phyloP scores from a whole-genome alignment of 2,329 filamentous ascomycete genomes.

The Fusarium nisikadoi region DNA sequence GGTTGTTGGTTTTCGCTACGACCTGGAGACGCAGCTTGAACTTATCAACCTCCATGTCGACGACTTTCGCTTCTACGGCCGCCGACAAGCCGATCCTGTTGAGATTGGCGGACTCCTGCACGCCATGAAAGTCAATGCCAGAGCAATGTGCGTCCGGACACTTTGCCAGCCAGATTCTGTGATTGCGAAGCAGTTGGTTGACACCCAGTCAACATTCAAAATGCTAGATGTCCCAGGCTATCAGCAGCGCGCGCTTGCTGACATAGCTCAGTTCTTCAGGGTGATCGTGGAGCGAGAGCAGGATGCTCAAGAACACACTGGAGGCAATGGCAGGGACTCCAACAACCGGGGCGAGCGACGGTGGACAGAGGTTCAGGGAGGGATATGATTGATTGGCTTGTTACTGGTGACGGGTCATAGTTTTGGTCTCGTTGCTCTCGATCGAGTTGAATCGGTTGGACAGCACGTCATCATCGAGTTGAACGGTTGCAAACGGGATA shows the following conservation, averaged over 20 bases:
- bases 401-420: neutral
- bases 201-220: slow-evolving; percentile 62
- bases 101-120: slow-evolving; percentile 61
- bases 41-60: slow-evolving; percentile 61
- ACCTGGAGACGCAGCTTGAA: slow-evolving; percentile 69
- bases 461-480: neutral
- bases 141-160: slow-evolving; percentile 63
- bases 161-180: slow-evolving; percentile 69
- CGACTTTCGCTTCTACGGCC: slow-evolving; percentile 66
- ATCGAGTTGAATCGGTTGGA: neutral
- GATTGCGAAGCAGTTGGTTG: slow-evolving; percentile 67
- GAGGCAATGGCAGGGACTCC: slow-evolving; percentile 13
- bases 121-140: slow-evolving; percentile 63
- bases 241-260: slow-evolving; percentile 59
- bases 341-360: slow-evolving; percentile 6
- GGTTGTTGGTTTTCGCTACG: slow-evolving; percentile 68
- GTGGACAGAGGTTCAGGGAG: slow-evolving; percentile 11
- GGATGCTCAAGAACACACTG: slow-evolving; percentile 42
- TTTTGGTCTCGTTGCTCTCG: neutral
- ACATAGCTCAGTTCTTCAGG: slow-evolving; percentile 66
- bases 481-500: neutral
- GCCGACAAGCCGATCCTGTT: slow-evolving; percentile 53
- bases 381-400: neutral
- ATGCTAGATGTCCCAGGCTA: slow-evolving; percentile 58
- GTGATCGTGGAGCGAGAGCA: slow-evolving; percentile 61